phyloP scores from a whole-genome alignment of 805 yeast species.

The Candida takata region DNA sequence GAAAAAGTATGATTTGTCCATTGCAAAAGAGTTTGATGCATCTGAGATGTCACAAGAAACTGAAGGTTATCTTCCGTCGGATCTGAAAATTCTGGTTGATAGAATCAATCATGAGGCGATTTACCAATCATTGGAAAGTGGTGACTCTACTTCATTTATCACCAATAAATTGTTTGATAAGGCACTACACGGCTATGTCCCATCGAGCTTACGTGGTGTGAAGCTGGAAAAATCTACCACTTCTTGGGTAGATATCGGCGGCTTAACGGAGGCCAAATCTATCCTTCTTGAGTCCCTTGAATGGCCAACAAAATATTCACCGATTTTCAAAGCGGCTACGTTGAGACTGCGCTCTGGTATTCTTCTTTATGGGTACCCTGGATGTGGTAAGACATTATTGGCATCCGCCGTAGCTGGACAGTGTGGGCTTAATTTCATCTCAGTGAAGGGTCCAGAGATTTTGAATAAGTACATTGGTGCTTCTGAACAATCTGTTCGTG shows the following conservation, averaged over 20 bases:
- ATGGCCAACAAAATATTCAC: constrained; percentile 96
- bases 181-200: constrained; percentile 65
- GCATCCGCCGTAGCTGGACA: constrained; percentile 93
- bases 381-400: constrained; percentile 90
- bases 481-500: constrained; percentile 90
- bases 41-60: constrained; percentile 59
- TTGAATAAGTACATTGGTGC: constrained; percentile 95
- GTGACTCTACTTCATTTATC: constrained; percentile 5
- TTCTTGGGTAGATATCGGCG: constrained; percentile 88
- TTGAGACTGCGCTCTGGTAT: constrained; percentile 84
- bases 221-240: constrained; percentile 69
- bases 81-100: constrained; percentile 63
- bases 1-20: constrained; percentile 20
- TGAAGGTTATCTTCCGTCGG: constrained; percentile 87
- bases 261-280: constrained; percentile 67
- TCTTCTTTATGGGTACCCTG: constrained; percentile 90
- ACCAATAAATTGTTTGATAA: constrained; percentile 38
- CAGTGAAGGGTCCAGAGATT: constrained; percentile 94
- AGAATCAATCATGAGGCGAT: constrained; percentile 51
- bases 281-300: constrained; percentile 81
- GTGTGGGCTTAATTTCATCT: constrained; percentile 88
- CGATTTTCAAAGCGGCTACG: constrained; percentile 87
- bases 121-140: constrained; percentile 11
- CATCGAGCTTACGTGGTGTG: constrained; percentile 80
- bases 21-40: constrained; percentile 36